phyloP scores from a whole-genome alignment of 257 asterid species.

The Solanum gracilifrons region DNA sequence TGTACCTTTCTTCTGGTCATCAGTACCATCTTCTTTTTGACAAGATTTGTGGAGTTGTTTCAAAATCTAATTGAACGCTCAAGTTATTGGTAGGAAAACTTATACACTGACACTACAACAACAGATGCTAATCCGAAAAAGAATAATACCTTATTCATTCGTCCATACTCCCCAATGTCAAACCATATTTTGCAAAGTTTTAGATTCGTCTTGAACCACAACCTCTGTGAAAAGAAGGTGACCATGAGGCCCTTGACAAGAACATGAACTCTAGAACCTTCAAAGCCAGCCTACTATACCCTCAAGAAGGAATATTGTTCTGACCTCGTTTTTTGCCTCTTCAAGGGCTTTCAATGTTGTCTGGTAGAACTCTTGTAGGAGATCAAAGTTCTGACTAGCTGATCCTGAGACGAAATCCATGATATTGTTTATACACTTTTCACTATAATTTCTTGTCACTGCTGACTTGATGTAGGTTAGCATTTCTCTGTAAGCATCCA shows the following conservation, averaged over 20 bases:
- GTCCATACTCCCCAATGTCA: slow-evolving; percentile 86
- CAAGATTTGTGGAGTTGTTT: slow-evolving; percentile 97
- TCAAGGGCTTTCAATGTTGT: slow-evolving; percentile 91
- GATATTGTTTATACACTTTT: slow-evolving; percentile 86
- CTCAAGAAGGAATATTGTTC: background rate
- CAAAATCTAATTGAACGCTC: slow-evolving; percentile 45
- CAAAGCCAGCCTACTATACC: background rate
- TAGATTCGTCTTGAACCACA: slow-evolving; percentile 98
- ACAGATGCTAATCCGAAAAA: background rate
- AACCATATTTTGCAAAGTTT: slow-evolving; percentile 98
- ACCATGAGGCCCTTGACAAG: background rate
- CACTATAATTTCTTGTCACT: slow-evolving; percentile 96
- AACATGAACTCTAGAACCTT: background rate
- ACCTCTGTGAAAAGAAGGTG: slow-evolving; percentile 39
- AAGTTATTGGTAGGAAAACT: background rate
- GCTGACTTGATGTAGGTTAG: slow-evolving; percentile 87
- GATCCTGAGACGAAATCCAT: slow-evolving; percentile 98
- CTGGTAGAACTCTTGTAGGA: slow-evolving; percentile 87
- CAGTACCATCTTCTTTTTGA: slow-evolving; percentile 93
- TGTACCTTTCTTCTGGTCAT: slow-evolving; percentile 98
- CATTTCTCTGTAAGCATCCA: slow-evolving; percentile 94
- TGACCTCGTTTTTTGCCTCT: slow-evolving; percentile 98
- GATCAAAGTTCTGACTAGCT: slow-evolving; percentile 83
- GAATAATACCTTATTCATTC: slow-evolving; percentile 76
- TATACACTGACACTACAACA: background rate